Evolutionary conservation across 139 green algal species (phyloP).

Genomic region (Edaphochlamys debaryana): DNA sequence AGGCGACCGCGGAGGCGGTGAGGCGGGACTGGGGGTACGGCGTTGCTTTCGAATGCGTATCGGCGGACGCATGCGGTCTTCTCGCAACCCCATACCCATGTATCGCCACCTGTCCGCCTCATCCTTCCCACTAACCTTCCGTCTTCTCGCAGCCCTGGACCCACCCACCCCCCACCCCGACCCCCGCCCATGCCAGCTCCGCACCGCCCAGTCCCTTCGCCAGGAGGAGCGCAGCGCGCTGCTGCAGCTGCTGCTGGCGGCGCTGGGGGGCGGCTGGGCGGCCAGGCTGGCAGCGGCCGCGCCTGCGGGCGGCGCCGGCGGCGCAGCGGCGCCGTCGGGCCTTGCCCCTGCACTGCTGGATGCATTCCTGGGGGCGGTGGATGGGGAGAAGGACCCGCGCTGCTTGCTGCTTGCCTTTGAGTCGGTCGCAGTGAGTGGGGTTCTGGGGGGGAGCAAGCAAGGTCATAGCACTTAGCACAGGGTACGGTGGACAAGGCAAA

Average conservation of each 20-base stretch:
- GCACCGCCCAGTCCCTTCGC: conserved; percentile 33
- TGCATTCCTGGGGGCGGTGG: conserved; percentile 55
- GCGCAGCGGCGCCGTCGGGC: neutral
- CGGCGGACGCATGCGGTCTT: too few species aligned
- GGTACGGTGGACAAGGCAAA: too few species aligned
- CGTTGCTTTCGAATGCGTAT: too few species aligned
- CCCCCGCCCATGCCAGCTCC: too few species aligned
- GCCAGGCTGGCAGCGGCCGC: neutral
- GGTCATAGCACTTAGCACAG: too few species aligned
- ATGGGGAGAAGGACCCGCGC: conserved; percentile 93
- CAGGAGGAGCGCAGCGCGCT: conserved; percentile 33
- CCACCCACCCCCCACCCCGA: too few species aligned
- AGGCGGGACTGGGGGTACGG: neutral
- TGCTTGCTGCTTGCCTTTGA: conserved; percentile 84
- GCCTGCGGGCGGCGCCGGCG: neutral
- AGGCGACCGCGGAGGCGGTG: conserved; percentile 14
- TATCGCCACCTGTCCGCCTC: too few species aligned
- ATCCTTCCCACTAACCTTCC: too few species aligned
- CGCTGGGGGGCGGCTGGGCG: neutral
- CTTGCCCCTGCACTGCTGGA: neutral
- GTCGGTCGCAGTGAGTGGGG: conserved; percentile 47
- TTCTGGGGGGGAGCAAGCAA: neutral
- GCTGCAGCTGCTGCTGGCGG: conserved; percentile 37
- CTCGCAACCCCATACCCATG: too few species aligned
- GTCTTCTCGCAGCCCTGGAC: too few species aligned